Evolutionary conservation across 2,329 filamentous ascomycete species (phyloP).

Genomic region (Fusarium protoensiforme): DNA sequence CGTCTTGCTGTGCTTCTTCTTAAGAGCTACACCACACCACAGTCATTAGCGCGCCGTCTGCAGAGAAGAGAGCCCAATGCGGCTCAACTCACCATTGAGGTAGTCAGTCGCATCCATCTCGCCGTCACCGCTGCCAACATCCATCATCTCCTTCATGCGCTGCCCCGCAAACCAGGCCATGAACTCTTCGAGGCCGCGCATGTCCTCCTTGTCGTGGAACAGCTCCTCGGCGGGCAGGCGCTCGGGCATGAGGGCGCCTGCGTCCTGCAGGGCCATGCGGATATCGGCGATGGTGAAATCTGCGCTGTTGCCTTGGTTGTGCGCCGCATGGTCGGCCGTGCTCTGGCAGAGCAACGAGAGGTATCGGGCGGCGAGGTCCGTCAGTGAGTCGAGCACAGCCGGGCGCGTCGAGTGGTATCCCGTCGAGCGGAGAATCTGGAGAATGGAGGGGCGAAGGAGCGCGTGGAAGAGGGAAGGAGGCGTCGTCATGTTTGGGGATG

Average conservation of each 20-base stretch:
- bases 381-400: constrained; percentile 86
- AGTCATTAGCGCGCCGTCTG: constrained; percentile 52
- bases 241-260: constrained; percentile 78
- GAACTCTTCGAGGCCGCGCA: constrained; percentile 81
- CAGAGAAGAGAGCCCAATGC: neutral
- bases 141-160: constrained; percentile 81
- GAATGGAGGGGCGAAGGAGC: constrained; percentile 84
- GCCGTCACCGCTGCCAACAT: constrained; percentile 80
- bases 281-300: constrained; percentile 74
- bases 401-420: constrained; percentile 88
- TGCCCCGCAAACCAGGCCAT: constrained; percentile 81
- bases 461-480: constrained; percentile 71
- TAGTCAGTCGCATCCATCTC: constrained; percentile 75
- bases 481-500: constrained; percentile 54
- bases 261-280: constrained; percentile 85
- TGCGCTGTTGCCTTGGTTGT: constrained; percentile 70
- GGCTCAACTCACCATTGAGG: constrained; percentile 64
- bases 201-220: constrained; percentile 79
- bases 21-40: constrained; percentile 68
- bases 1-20: constrained; percentile 92
- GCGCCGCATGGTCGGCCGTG: constrained; percentile 76
- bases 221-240: constrained; percentile 74
- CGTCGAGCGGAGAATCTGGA: constrained; percentile 91
- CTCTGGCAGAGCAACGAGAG: constrained; percentile 78
- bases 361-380: constrained; percentile 87